These are phyloP conservation scores for Daldinia caldariorum DNA, from an alignment of 495 filamentous ascomycete species.

Conservation along the genomic window DNA sequence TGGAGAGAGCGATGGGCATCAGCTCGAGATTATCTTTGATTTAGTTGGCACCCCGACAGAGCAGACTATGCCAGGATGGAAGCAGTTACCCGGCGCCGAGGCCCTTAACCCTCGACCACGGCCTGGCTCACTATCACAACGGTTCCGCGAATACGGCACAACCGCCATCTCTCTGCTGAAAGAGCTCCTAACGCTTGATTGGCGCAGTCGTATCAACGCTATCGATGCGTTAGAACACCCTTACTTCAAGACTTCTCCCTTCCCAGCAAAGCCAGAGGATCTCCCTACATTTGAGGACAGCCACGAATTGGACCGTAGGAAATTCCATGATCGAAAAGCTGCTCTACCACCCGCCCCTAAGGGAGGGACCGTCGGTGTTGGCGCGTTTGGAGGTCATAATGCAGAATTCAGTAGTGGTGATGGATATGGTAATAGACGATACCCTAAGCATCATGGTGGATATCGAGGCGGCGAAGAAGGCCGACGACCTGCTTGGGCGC, in stretches of 20 bases:
- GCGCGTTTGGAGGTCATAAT: constrained; percentile 67
- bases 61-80: constrained; percentile 94
- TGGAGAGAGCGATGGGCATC: constrained; percentile 87
- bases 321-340: constrained; percentile 81
- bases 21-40: constrained; percentile 89
- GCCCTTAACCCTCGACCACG: constrained; percentile 71
- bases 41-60: constrained; percentile 93
- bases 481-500: constrained; percentile 56
- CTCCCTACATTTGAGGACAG: constrained; percentile 91
- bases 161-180: constrained; percentile 80
- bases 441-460: constrained; percentile 46
- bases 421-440: constrained; percentile 59
- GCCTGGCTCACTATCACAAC: constrained; percentile 70
- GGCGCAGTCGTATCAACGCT: constrained; percentile 87
- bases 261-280: constrained; percentile 82
- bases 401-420: constrained; percentile 57
- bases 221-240: constrained; percentile 93
- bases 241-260: constrained; percentile 82
- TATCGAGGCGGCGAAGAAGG: constrained; percentile 54
- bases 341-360: constrained; percentile 88
- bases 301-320: constrained; percentile 92
- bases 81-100: constrained; percentile 80
- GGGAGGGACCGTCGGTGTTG: constrained; percentile 84
- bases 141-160: constrained; percentile 76
- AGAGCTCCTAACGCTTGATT: constrained; percentile 88